Percentiles rank a stretch among this genome's conserved stretches.
Evolutionary conservation across 306 rosid genomes (phyloP).

Genomic region (Castanospermum australe): DNA sequence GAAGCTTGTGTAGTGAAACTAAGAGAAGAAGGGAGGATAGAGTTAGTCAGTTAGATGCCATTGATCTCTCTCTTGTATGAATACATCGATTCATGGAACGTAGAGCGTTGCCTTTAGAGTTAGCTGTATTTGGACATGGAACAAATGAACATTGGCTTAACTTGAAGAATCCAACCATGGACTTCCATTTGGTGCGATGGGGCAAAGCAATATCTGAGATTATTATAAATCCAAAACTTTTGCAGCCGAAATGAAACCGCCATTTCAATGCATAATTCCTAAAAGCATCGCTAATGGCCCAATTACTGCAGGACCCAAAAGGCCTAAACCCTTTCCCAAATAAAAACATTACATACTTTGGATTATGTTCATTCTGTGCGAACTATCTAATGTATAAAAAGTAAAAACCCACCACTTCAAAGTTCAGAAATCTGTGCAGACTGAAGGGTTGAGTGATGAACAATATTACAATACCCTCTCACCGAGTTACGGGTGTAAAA

Average conservation of each 20-base stretch:
- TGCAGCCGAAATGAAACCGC: not conserved
- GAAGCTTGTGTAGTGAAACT: no score
- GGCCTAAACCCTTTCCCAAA: conserved; percentile 3
- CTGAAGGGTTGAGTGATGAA: not conserved
- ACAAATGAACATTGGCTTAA: no score
- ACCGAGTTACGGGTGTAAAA: conserved; percentile 39
- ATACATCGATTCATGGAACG: no score
- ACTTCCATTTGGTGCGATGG: no score
- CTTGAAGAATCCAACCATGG: no score
- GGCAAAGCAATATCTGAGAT: not conserved
- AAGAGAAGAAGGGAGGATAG: no score
- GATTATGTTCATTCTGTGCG: conserved; percentile 19
- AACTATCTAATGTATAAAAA: conserved; percentile 33
- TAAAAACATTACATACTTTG: not conserved
- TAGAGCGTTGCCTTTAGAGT: no score
- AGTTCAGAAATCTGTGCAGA: conserved; percentile 6
- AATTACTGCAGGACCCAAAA: conserved; percentile 6
- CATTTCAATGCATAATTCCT: not conserved
- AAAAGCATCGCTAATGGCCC: conserved; percentile 5
- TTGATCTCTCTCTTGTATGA: no score
- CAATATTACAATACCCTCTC: conserved; percentile 18
- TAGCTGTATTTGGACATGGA: not conserved
- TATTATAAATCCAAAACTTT: not conserved
- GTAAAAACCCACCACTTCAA: conserved; percentile 28
- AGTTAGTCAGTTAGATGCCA: no score